Conservation (phyloP, 352 stramenopile species). For the Globisporangium nunn region DNA sequence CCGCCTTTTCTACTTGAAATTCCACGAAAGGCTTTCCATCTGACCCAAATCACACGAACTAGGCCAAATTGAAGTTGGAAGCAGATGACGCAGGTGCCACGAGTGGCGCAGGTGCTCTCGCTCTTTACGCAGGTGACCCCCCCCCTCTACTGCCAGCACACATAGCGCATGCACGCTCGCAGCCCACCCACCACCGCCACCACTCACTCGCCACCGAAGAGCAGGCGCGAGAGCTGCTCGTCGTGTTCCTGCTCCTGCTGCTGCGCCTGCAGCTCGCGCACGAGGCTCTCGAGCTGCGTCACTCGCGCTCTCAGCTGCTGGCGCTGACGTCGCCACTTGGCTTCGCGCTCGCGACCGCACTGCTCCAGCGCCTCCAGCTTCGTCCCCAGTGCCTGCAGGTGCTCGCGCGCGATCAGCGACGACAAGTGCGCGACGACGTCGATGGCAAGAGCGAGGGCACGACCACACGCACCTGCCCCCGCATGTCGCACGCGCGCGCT, state of each 20-base stretch:
- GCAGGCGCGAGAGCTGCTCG: constrained; percentile 11
- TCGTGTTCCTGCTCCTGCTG: constrained; percentile 23
- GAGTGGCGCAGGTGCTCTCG: background rate
- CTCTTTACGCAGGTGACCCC: background rate
- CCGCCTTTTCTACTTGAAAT: background rate
- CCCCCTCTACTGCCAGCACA: background rate
- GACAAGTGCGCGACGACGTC: background rate
- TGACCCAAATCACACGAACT: background rate
- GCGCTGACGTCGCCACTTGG: constrained; percentile 12
- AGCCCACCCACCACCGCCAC: background rate
- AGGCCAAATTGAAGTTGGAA: background rate
- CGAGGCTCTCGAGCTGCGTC: constrained; percentile 17
- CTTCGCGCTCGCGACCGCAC: constrained; percentile 1
- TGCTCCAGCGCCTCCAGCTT: constrained; percentile 8
- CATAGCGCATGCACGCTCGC: background rate
- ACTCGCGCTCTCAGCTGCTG: constrained; percentile 12
- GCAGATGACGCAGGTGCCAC: background rate
- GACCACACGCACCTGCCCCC: constrained; percentile 7
- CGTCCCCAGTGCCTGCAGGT: constrained; percentile 7
- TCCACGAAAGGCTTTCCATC: background rate
- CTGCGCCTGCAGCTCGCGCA: constrained; percentile 15
- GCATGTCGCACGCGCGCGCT: constrained; percentile 2
- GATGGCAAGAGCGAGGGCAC: background rate
- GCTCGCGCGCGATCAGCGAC: background rate
- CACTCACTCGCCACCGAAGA: constrained; percentile 7